Conservation (phyloP, 2,329 filamentous ascomycete species). For the Mycosphaerella sp. region DNA sequence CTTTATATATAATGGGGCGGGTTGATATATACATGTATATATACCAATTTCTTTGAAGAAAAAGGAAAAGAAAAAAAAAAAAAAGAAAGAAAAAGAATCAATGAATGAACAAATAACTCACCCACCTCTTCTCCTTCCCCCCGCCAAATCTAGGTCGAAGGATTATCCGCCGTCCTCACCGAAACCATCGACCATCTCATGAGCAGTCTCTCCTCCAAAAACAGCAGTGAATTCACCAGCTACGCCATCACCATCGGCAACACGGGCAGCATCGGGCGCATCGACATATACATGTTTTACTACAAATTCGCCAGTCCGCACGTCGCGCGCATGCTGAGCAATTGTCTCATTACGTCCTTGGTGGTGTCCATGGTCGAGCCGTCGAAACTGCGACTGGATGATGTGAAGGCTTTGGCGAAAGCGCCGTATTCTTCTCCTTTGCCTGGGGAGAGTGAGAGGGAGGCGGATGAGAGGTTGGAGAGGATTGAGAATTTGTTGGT, state of each 20-base stretch:
- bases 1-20: not conserved
- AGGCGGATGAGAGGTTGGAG: conserved; percentile 1
- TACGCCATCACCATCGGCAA: conserved; percentile 11
- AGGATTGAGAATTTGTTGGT: conserved; percentile 4
- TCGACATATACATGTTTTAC: conserved; percentile 16
- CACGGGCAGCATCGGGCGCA: conserved; percentile 6
- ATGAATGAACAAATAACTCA: not conserved
- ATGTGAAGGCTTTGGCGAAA: not conserved
- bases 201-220: not conserved
- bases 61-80: too few species aligned
- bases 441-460: conserved; percentile 1
- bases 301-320: conserved; percentile 9
- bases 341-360: conserved; percentile 12
- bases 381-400: conserved; percentile 2
- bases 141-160: conserved; percentile 7
- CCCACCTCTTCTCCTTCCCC: too few species aligned
- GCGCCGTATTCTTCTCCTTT: conserved; percentile 9
- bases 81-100: not conserved
- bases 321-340: conserved; percentile 1
- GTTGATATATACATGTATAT: too few species aligned
- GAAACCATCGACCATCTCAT: conserved; percentile 1
- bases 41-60: too few species aligned
- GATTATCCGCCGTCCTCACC: conserved; percentile 1
- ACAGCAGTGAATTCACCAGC: conserved; percentile 13
- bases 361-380: conserved; percentile 8